Evolutionary conservation across 2,329 filamentous ascomycete genomes (phyloP).

Genomic region (Aspergillus pseudonomiae): DNA sequence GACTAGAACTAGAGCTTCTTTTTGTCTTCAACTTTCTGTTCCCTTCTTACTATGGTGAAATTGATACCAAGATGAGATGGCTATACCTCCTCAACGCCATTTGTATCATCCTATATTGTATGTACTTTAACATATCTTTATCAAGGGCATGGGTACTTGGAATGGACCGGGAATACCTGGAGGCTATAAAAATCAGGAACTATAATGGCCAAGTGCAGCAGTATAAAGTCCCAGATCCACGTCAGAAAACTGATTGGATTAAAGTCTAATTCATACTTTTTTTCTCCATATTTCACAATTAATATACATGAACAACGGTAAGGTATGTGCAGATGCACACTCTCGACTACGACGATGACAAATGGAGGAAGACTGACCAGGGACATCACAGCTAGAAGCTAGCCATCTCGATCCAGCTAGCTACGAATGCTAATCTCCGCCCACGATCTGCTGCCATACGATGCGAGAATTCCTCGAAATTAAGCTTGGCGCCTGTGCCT

Average conservation of each 20-base stretch:
- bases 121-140: not conserved
- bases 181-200: not conserved
- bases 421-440: constrained; percentile 75
- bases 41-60: not conserved
- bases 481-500: constrained; percentile 75
- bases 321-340: not conserved
- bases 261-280: no score
- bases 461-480: constrained; percentile 75
- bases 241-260: not conserved
- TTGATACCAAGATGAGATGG: not conserved
- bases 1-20: constrained; percentile 60
- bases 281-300: not conserved
- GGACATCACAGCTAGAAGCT: constrained; percentile 51
- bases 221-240: no score
- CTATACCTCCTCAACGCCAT: not conserved
- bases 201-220: not conserved
- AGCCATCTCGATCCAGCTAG: constrained; percentile 84
- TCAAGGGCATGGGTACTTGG: not conserved
- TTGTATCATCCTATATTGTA: not conserved
- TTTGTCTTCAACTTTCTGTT: not conserved
- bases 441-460: constrained; percentile 72
- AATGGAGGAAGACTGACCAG: not conserved
- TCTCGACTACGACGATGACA: not conserved
- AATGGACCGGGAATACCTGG: not conserved
- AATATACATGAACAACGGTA: not conserved